A percentile compares a stretch with the other conserved stretches of the same genome.
Evolutionary conservation across 352 stramenopile genomes (phyloP).

Genomic region (Pythium dissotocum): DNA sequence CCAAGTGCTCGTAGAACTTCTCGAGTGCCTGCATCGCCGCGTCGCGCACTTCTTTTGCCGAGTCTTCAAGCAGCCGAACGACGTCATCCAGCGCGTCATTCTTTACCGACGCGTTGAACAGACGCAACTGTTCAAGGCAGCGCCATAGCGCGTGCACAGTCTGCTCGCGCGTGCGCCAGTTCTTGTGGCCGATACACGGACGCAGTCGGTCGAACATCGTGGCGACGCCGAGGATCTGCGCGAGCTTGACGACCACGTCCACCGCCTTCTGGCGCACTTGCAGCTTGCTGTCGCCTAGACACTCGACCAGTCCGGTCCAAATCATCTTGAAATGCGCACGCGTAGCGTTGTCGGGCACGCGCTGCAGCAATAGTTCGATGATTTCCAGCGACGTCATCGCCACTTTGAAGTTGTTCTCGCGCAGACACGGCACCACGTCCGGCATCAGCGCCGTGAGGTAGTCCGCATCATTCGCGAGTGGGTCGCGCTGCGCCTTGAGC

Average conservation of each 20-base stretch:
- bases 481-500: constrained; percentile 34
- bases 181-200: constrained; percentile 68
- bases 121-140: constrained; percentile 51
- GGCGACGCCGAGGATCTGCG: constrained; percentile 62
- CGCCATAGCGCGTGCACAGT: constrained; percentile 68
- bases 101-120: constrained; percentile 51
- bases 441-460: constrained; percentile 47
- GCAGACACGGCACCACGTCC: constrained; percentile 66
- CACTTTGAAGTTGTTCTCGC: constrained; percentile 87
- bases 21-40: constrained; percentile 65
- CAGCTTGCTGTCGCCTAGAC: constrained; percentile 79
- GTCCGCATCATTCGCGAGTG: constrained; percentile 30
- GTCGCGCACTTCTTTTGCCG: constrained; percentile 83
- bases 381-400: constrained; percentile 64
- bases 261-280: constrained; percentile 73
- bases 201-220: constrained; percentile 46
- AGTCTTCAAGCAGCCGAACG: constrained; percentile 73
- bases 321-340: constrained; percentile 61
- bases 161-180: constrained; percentile 83
- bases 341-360: constrained; percentile 45
- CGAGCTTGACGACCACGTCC: constrained; percentile 65
- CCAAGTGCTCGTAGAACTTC: constrained; percentile 72
- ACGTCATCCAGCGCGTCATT: constrained; percentile 63
- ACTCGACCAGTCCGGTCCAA: constrained; percentile 69
- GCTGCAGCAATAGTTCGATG: constrained; percentile 51